Conservation (phyloP, 768 basidiomycete genomes). For the Filobasidium wieringae region DNA sequence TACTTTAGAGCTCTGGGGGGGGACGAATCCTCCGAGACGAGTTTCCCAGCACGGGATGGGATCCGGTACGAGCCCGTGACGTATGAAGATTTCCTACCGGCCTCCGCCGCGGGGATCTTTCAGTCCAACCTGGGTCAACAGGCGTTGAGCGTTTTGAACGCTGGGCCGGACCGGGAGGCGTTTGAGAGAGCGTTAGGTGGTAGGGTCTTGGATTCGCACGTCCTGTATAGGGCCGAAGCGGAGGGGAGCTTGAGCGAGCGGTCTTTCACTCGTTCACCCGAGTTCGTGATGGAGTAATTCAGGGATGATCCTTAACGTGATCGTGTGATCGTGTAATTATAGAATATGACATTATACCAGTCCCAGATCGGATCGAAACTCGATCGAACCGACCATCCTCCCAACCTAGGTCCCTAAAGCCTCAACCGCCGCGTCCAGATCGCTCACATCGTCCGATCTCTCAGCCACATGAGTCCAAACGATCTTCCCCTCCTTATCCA, state of each 20-base stretch:
- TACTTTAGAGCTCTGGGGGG: constrained; percentile 22
- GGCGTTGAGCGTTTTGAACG: neutral
- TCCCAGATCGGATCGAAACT: too few relatives aligned
- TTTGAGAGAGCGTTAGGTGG: constrained; percentile 25
- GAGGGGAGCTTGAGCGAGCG: too few relatives aligned
- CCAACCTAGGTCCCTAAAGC: too few relatives aligned
- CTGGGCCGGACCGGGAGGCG: constrained; percentile 14
- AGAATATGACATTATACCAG: too few relatives aligned
- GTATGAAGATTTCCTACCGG: constrained; percentile 36
- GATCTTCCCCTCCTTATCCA: neutral
- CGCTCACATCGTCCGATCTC: neutral
- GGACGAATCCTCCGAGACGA: neutral
- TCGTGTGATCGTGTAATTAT: too few relatives aligned
- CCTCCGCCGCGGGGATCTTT: constrained; percentile 36
- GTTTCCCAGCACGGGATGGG: neutral
- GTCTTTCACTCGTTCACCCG: too few relatives aligned
- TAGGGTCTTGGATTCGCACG: constrained; percentile 23
- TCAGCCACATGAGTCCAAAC: neutral
- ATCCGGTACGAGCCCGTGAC: constrained; percentile 19
- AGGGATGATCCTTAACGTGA: too few relatives aligned
- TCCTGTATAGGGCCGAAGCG: constrained; percentile 19
- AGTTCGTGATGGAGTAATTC: too few relatives aligned
- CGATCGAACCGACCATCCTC: too few relatives aligned
- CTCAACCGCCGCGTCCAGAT: neutral
- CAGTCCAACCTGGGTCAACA: constrained; percentile 24